phyloP scores from a whole-genome alignment of 2,329 filamentous ascomycete species.

The Taxawa tesnikishii region DNA sequence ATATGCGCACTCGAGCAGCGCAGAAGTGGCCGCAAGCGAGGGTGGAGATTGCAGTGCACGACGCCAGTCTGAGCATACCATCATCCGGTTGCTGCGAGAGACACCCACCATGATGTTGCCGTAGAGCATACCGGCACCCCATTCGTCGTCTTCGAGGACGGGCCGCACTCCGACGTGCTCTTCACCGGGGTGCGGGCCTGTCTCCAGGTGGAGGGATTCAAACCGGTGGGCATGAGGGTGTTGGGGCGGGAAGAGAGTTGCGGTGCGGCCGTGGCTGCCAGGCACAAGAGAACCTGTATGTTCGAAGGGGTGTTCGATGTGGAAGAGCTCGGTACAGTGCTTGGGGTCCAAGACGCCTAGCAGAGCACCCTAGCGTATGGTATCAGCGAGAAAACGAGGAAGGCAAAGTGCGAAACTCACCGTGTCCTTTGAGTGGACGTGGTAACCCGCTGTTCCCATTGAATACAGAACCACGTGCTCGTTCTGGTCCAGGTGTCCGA shows the following conservation, averaged over 20 bases:
- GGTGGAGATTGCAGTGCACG: slow-evolving; percentile 19
- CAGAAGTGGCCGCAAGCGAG: slow-evolving; percentile 16
- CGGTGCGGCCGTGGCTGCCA: slow-evolving; percentile 7
- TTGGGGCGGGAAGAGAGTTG: slow-evolving; percentile 11
- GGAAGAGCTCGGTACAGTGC: slow-evolving; percentile 19
- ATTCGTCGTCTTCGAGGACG: slow-evolving; percentile 27
- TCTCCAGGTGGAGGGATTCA: slow-evolving; percentile 9
- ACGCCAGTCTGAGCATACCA: slow-evolving; percentile 33
- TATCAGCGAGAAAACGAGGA: too few species aligned
- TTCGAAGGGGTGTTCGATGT: slow-evolving; percentile 19
- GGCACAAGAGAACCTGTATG: slow-evolving; percentile 10
- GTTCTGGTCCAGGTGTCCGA: slow-evolving; percentile 33
- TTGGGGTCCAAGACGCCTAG: slow-evolving; percentile 27
- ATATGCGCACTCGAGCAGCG: slow-evolving; percentile 29
- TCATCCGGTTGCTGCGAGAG: slow-evolving; percentile 28
- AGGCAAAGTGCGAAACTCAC: too few species aligned
- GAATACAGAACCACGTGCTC: slow-evolving; percentile 31
- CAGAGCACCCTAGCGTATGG: too few species aligned
- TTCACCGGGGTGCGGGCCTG: slow-evolving; percentile 9
- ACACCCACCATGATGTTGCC: slow-evolving; percentile 31
- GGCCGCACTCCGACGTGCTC: slow-evolving; percentile 6
- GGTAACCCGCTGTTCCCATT: slow-evolving; percentile 29
- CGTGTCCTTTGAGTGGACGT: slow-evolving; percentile 27
- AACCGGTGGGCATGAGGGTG: slow-evolving; percentile 11
- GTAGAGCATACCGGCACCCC: slow-evolving; percentile 33